Percentiles rank a stretch among this genome's conserved stretches.
phyloP scores from a whole-genome alignment of 1,139 yeast genomes.

The Pichia sp. region DNA sequence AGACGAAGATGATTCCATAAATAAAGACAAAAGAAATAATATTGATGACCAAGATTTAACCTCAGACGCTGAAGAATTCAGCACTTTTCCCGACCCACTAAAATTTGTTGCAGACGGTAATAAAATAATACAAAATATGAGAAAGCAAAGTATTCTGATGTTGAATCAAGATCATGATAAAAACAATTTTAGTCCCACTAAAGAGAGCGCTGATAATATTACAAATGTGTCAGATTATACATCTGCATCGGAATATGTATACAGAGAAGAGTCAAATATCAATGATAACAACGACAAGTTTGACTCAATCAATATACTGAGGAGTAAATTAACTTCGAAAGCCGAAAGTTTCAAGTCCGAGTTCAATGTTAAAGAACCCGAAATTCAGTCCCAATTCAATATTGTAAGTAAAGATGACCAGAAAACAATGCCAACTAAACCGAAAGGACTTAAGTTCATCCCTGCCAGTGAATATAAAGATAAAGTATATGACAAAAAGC shows the following conservation, averaged over 20 bases:
- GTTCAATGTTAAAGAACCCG: constrained; percentile 6
- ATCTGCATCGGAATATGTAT: constrained; percentile 14
- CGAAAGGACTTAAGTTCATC: constrained; percentile 22
- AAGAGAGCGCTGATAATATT: too few species aligned
- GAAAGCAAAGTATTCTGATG: constrained; percentile 1
- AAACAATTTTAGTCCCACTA: not conserved
- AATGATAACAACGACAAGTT: not conserved
- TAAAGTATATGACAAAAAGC: constrained; percentile 22
- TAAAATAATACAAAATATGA: constrained; percentile 18
- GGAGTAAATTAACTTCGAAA: constrained; percentile 1
- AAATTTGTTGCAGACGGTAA: constrained; percentile 18
- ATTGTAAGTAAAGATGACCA: not conserved
- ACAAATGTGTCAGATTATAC: constrained; percentile 20
- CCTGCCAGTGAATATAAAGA: constrained; percentile 24
- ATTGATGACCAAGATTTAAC: constrained; percentile 15
- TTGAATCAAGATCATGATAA: not conserved
- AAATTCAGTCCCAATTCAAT: constrained; percentile 3
- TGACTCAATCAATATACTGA: not conserved
- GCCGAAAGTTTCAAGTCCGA: constrained; percentile 5
- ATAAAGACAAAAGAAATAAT: constrained; percentile 9
- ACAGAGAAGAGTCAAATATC: not conserved
- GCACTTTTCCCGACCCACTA: constrained; percentile 12
- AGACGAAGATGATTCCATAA: not conserved
- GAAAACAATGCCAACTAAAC: not conserved
- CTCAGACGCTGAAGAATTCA: constrained; percentile 22